Percentiles rank a stretch among this genome's conserved stretches.
These are phyloP conservation scores for Penicillium olsonii DNA, from an alignment of 2,329 filamentous ascomycete species.

Conservation along the genomic window DNA sequence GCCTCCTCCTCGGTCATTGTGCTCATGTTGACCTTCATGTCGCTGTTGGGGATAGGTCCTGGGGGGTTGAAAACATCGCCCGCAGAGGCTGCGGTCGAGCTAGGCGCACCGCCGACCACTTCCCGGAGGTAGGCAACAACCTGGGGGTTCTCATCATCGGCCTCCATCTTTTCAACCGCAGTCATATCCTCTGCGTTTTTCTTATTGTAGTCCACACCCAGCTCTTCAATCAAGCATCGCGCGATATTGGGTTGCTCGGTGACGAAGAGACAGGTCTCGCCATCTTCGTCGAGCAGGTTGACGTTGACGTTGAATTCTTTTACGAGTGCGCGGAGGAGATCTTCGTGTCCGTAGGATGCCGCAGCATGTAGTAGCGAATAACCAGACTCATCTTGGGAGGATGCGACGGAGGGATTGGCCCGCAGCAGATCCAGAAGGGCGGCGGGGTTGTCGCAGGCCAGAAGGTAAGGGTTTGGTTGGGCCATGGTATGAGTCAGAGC, in stretches of 20 bases:
- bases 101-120: constrained; percentile 31
- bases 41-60: constrained; percentile 67
- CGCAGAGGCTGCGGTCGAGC: constrained; percentile 24
- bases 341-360: constrained; percentile 84
- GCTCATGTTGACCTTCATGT: constrained; percentile 75
- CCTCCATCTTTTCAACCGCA: constrained; percentile 76
- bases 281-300: constrained; percentile 84
- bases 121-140: constrained; percentile 70
- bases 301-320: constrained; percentile 75
- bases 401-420: constrained; percentile 73
- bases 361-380: constrained; percentile 94
- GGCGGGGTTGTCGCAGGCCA: constrained; percentile 79
- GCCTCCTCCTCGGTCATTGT: constrained; percentile 64
- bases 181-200: constrained; percentile 75
- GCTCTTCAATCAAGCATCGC: constrained; percentile 76
- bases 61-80: constrained; percentile 47
- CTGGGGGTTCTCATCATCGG: constrained; percentile 74
- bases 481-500: constrained; percentile 31
- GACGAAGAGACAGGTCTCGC: constrained; percentile 94
- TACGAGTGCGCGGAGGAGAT: constrained; percentile 74
- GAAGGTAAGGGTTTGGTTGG: constrained; percentile 65
- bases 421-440: constrained; percentile 73
- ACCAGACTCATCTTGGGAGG: constrained; percentile 81
- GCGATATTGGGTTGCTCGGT: constrained; percentile 79
- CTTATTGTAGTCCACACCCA: constrained; percentile 67